Conservation (phyloP, 1,139 yeast species). For the Geotrichum cucujoidarum region DNA sequence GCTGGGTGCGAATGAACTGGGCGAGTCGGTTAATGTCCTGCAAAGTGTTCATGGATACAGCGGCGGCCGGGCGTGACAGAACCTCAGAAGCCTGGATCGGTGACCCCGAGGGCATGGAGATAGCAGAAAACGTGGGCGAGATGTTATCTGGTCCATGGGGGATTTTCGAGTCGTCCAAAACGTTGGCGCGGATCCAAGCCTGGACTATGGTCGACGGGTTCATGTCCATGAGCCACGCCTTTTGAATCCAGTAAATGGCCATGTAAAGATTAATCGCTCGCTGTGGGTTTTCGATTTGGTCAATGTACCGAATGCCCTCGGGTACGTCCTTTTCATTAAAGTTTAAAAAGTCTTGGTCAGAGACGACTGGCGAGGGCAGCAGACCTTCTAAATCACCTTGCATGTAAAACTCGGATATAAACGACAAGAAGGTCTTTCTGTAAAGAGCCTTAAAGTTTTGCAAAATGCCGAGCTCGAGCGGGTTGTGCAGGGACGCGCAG, state of each 20-base stretch:
- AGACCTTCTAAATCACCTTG: slow-evolving; percentile 8
- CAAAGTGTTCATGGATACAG: not conserved
- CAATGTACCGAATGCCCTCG: slow-evolving; percentile 10
- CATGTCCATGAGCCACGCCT: slow-evolving; percentile 16
- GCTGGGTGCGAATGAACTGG: slow-evolving; percentile 3
- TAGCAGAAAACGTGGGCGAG: slow-evolving; percentile 1
- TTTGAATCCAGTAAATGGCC: slow-evolving; percentile 17
- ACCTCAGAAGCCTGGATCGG: slow-evolving; percentile 5
- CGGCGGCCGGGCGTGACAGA: slow-evolving; percentile 5
- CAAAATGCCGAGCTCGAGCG: slow-evolving; percentile 17
- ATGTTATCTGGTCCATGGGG: not conserved
- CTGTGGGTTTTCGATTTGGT: slow-evolving; percentile 14
- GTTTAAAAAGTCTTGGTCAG: slow-evolving; percentile 1
- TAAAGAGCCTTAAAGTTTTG: slow-evolving; percentile 19
- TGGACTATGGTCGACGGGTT: slow-evolving; percentile 3
- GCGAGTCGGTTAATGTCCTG: slow-evolving; percentile 6
- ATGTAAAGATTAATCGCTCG: slow-evolving; percentile 12
- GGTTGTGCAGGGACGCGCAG: slow-evolving; percentile 7
- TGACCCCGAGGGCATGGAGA: not conserved
- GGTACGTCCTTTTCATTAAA: not conserved
- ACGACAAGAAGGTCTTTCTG: slow-evolving; percentile 9
- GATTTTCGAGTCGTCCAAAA: slow-evolving; percentile 3
- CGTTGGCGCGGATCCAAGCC: slow-evolving; percentile 18
- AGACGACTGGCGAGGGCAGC: slow-evolving; percentile 10
- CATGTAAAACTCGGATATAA: slow-evolving; percentile 13